Evolutionary conservation across 1,284 basidiomycete species (phyloP), one percentile per base, ranked within the genome.

Genomic region (Malassezia japonica): DNA sequence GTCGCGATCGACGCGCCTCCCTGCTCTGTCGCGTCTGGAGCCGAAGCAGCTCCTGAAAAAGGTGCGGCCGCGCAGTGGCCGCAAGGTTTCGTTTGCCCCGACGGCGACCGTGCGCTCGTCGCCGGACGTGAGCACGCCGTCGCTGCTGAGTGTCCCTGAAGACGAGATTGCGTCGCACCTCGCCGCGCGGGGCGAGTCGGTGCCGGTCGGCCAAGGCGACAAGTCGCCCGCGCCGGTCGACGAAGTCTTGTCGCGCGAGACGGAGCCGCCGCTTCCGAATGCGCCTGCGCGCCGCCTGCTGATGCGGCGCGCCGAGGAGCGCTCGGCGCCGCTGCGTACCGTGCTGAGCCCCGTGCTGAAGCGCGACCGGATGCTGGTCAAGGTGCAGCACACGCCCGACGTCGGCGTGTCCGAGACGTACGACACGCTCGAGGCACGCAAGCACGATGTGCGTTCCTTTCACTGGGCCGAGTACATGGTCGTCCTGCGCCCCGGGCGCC

Each of bases 291-390:
- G 27, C 12, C 18, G 37, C 8, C 5, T 13, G 10, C 28, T 33
- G 24, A 32, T 6, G 28, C 21, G 20, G 32, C 49, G 18, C 13
- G 35, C 34, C 10, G n/a, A 23, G 6, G 15, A 3, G n/a, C 36
- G 8, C 10, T n/a, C 15, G 3, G 33, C 6, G 2, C 9, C n/a
- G 20, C 34, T 20, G 21, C 28, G 10, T 6, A 21, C 20, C 10
- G 15, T 28, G 24, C n/a, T 28, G 24, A 16, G 24, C 15, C 36
- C 45, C 21, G 25, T 48, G 16, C 36, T 48, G 28, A 71, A 72
- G 81, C 57, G 72, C 85, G 87, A 89, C 71, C 79, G 87, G 59
- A 89, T 90, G 85, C 78, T 88, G 12, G 82, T 90, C 37, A 80
- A 85, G 55, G 77, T 83, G 8, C 80, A 79, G 39, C 81, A 83